phyloP scores from a whole-genome alignment of 257 asterid species.

The Echites panduratus region DNA sequence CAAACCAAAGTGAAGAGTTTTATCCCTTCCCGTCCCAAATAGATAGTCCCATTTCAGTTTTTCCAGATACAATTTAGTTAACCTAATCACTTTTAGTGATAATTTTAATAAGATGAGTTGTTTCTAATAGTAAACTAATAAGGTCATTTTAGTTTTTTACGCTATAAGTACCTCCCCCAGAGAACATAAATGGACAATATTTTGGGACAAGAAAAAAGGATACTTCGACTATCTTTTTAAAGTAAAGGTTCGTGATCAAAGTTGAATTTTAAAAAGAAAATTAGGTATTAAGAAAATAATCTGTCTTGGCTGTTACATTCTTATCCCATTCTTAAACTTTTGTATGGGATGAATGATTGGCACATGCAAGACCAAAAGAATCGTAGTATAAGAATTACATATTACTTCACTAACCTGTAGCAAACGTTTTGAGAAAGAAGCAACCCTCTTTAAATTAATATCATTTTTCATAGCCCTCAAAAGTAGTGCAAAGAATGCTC shows the following conservation, averaged over 20 bases:
- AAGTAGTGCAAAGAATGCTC: slow-evolving; percentile 75
- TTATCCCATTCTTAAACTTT: neutral
- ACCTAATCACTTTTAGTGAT: too few relatives aligned
- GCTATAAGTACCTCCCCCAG: too few relatives aligned
- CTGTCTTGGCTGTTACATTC: neutral
- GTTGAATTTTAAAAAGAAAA: neutral
- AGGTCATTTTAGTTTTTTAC: too few relatives aligned
- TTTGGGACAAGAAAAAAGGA: too few relatives aligned
- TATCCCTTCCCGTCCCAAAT: too few relatives aligned
- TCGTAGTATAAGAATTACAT: neutral
- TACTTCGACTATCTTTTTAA: neutral
- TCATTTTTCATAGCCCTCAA: slow-evolving; percentile 94
- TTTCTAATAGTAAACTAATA: too few relatives aligned
- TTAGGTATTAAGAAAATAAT: neutral
- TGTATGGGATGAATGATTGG: neutral
- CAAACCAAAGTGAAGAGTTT: neutral
- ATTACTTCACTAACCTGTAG: slow-evolving; percentile 58
- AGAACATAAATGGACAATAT: too few relatives aligned
- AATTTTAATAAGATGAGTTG: too few relatives aligned
- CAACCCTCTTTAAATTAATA: slow-evolving; percentile 73
- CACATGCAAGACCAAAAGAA: neutral
- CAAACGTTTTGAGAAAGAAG: slow-evolving; percentile 90
- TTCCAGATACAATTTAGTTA: too few relatives aligned
- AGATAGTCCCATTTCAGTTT: too few relatives aligned
- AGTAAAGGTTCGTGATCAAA: neutral